Conservation (phyloP, 257 asterid genomes). For the Fraxinus excelsior region DNA sequence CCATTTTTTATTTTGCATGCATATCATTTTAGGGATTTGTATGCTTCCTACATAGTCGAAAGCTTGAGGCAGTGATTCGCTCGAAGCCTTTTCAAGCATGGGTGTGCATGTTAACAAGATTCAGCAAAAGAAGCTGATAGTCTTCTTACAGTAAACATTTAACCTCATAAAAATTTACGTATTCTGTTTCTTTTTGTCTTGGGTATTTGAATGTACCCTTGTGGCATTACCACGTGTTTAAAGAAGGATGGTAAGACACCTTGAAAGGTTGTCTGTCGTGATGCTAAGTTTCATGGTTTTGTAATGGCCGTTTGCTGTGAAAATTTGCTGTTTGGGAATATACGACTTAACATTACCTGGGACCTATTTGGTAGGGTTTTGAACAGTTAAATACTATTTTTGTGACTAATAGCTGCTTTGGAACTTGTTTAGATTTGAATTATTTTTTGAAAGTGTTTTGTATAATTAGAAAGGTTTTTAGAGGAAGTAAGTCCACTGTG, state of each 20-base stretch:
- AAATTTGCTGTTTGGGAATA: neutral
- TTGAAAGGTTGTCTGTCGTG: neutral
- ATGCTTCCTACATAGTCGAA: conserved; percentile 80
- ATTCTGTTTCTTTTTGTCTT: neutral
- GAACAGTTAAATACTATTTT: too few relatives aligned
- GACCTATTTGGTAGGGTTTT: too few relatives aligned
- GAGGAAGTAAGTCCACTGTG: too few relatives aligned
- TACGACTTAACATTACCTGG: too few relatives aligned
- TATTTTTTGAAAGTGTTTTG: too few relatives aligned
- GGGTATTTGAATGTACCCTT: neutral
- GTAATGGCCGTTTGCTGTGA: neutral
- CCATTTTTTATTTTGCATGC: neutral
- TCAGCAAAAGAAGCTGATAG: neutral
- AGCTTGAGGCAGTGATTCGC: conserved; percentile 67
- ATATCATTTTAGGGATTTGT: conserved; percentile 63
- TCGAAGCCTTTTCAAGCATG: conserved; percentile 12
- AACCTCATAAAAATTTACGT: neutral
- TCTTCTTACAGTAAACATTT: neutral
- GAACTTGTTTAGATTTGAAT: too few relatives aligned
- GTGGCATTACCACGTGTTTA: too few relatives aligned
- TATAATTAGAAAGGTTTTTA: too few relatives aligned
- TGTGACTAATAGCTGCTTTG: too few relatives aligned
- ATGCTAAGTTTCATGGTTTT: neutral
- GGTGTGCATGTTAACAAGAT: neutral
- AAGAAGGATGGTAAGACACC: neutral